phyloP scores from a whole-genome alignment of 768 basidiomycete genomes.

The Strobilomyces confusus region DNA sequence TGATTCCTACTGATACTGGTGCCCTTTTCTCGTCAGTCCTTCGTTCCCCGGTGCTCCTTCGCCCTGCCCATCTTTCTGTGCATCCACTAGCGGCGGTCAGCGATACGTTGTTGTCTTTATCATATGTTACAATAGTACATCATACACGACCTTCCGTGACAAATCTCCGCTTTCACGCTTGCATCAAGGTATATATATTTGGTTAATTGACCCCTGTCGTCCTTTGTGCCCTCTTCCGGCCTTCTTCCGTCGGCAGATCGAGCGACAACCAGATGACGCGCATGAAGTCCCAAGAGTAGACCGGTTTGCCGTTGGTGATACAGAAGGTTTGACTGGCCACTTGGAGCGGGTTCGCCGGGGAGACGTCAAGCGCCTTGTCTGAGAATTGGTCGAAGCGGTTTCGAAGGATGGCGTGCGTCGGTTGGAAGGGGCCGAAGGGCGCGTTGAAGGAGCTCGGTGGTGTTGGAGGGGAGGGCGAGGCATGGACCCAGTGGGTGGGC shows the following conservation, averaged over 20 bases:
- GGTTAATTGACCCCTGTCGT: conserved; percentile 10
- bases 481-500: conserved; percentile 85
- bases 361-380: conserved; percentile 49
- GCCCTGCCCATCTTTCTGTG: too few relatives aligned
- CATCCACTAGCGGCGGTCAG: too few relatives aligned
- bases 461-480: conserved; percentile 56
- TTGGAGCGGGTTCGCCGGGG: conserved; percentile 55
- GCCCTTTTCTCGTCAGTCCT: too few relatives aligned
- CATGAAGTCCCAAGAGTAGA: conserved; percentile 94
- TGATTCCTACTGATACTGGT: too few relatives aligned
- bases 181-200: not conserved
- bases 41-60: too few relatives aligned
- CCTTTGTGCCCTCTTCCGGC: conserved; percentile 39
- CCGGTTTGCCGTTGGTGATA: conserved; percentile 95
- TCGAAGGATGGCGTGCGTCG: conserved; percentile 57
- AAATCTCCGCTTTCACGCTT: too few relatives aligned
- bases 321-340: conserved; percentile 94
- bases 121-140: too few relatives aligned
- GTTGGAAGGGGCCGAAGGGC: conserved; percentile 33
- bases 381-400: conserved; percentile 82
- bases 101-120: too few relatives aligned
- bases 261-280: conserved; percentile 74
- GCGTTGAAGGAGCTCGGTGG: conserved; percentile 52
- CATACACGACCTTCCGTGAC: too few relatives aligned
- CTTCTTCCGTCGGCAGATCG: conserved; percentile 42